A percentile compares a stretch with the other conserved stretches of the same genome.
Evolutionary conservation across 345 rosid species (phyloP).

Genomic region (Ceriops zippeliana): DNA sequence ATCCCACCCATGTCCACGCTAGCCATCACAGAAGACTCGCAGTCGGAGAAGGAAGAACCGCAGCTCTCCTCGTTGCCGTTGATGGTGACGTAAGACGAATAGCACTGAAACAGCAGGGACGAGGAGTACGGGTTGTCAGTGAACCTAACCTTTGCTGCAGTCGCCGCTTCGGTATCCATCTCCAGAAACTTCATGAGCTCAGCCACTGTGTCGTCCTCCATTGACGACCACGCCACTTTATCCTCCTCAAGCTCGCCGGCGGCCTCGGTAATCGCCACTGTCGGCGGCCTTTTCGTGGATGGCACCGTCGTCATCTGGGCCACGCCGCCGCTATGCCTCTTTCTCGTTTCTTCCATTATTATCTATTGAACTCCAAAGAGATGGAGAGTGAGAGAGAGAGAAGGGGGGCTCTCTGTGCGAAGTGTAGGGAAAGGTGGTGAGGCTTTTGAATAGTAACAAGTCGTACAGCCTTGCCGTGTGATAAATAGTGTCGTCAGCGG

Average conservation of each 20-base stretch:
- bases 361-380: neutral
- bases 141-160: constrained; percentile 52
- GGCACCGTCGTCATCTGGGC: neutral
- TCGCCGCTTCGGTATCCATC: constrained; percentile 6
- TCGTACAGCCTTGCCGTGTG: too few relatives aligned
- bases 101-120: constrained; percentile 46
- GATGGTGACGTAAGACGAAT: constrained; percentile 64
- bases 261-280: neutral
- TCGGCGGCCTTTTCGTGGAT: constrained; percentile 17
- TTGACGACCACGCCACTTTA: constrained; percentile 30
- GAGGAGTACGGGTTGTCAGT: constrained; percentile 62
- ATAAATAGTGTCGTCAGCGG: too few relatives aligned
- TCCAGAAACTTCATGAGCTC: constrained; percentile 63
- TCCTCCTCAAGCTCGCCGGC: constrained; percentile 26
- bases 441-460: too few relatives aligned
- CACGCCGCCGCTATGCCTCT: constrained; percentile 17
- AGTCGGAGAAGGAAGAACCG: constrained; percentile 76
- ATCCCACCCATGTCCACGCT: constrained; percentile 58
- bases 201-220: constrained; percentile 37
- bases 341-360: constrained; percentile 32
- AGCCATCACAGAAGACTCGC: constrained; percentile 69
- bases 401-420: too few relatives aligned
- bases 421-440: too few relatives aligned
- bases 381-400: neutral
- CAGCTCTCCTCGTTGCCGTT: constrained; percentile 88